Evolutionary conservation across 805 yeast genomes (phyloP).

Genomic region (Metschnikowia peoriensis): DNA sequence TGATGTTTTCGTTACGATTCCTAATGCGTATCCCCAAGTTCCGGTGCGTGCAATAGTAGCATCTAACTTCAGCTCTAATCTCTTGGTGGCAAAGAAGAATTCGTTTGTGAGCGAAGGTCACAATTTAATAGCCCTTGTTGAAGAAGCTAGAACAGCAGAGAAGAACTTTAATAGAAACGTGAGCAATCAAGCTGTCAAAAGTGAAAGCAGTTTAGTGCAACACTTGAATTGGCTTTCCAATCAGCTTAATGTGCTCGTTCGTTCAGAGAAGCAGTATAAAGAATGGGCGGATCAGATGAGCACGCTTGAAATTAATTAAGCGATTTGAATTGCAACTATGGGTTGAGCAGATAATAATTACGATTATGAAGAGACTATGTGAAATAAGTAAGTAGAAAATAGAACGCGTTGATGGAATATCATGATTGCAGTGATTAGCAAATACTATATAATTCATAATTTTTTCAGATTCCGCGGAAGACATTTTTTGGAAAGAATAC

Average conservation of each 20-base stretch:
- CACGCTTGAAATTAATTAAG: neutral
- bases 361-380: too few species aligned
- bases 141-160: slow-evolving; percentile 28
- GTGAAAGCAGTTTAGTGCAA: slow-evolving; percentile 20
- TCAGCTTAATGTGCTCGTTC: slow-evolving; percentile 15
- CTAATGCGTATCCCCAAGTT: slow-evolving; percentile 32
- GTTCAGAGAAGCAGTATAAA: neutral
- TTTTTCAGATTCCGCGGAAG: too few species aligned
- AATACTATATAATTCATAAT: too few species aligned
- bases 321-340: too few species aligned
- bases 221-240: slow-evolving; percentile 33
- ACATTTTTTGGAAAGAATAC: too few species aligned
- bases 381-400: too few species aligned
- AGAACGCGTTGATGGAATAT: too few species aligned
- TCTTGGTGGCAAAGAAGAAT: slow-evolving; percentile 24
- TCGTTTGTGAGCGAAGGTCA: slow-evolving; percentile 13
- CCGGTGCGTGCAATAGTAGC: slow-evolving; percentile 25
- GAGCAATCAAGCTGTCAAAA: slow-evolving; percentile 15
- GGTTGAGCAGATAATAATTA: too few species aligned
- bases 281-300: slow-evolving; percentile 6
- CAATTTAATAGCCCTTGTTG: slow-evolving; percentile 19
- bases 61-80: slow-evolving; percentile 30
- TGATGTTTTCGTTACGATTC: slow-evolving; percentile 34
- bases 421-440: too few species aligned
- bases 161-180: slow-evolving; percentile 26